Percentiles rank a stretch among this genome's conserved stretches.
Evolutionary conservation across 768 basidiomycete species (phyloP).

Genomic region (Collybia nuda): DNA sequence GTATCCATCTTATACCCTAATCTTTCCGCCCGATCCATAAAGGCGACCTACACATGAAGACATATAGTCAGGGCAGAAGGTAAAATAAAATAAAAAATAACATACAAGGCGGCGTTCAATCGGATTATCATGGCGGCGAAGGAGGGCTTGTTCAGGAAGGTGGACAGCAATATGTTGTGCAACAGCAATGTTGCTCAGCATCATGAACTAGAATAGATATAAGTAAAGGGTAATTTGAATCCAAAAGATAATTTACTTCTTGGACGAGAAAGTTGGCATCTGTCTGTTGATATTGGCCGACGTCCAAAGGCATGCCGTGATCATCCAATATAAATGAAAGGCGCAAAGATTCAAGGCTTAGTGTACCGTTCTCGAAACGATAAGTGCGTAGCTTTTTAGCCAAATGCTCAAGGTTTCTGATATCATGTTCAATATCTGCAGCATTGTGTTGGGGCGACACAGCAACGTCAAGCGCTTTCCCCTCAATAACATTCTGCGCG

Average conservation of each 20-base stretch:
- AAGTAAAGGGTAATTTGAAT: not conserved
- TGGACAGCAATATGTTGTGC: constrained; percentile 93
- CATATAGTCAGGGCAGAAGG: constrained; percentile 11
- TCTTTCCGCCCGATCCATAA: constrained; percentile 78
- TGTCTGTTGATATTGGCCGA: constrained; percentile 56
- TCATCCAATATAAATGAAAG: constrained; percentile 82
- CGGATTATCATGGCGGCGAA: constrained; percentile 92
- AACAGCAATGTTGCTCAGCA: constrained; percentile 85
- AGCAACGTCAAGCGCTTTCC: constrained; percentile 52
- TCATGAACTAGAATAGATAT: constrained; percentile 71
- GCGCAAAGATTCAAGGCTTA: constrained; percentile 67
- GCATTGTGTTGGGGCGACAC: constrained; percentile 59
- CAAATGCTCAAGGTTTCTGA: constrained; percentile 65
- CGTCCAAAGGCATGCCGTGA: constrained; percentile 77
- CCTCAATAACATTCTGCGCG: constrained; percentile 82
- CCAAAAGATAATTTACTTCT: constrained; percentile 56
- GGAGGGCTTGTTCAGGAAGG: constrained; percentile 94
- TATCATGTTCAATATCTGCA: constrained; percentile 70
- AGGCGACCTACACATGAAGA: constrained; percentile 54
- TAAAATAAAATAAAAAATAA: constrained; percentile 2
- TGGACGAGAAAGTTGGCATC: constrained; percentile 85
- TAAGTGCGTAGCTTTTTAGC: constrained; percentile 70
- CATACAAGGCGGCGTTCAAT: constrained; percentile 87
- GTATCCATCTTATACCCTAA: constrained; percentile 83
- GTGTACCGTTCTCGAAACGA: constrained; percentile 79